Conservation (phyloP, 768 basidiomycete species). For the Agaricus subrufescens region DNA sequence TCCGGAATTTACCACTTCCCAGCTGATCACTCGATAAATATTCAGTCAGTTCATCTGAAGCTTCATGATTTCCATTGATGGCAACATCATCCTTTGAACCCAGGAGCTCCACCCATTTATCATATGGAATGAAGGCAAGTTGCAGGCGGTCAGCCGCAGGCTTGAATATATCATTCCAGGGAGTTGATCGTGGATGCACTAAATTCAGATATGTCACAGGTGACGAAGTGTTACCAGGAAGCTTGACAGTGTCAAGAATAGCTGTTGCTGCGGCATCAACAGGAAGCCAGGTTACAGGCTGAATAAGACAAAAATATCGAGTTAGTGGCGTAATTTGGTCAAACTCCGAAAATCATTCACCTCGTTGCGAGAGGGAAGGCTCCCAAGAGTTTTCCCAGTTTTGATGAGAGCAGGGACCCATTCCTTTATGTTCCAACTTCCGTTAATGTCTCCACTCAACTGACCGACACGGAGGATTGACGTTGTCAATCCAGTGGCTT, state of each 20-base stretch:
- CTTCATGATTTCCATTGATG: not conserved
- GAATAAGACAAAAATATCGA: not conserved
- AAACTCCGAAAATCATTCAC: not conserved
- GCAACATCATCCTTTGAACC: not conserved
- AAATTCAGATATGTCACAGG: not conserved
- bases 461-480: conserved; percentile 38
- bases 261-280: not conserved
- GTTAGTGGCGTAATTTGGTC: not conserved
- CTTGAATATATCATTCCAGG: not conserved
- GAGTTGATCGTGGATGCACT: not conserved
- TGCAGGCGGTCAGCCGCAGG: not conserved
- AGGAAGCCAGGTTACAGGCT: not conserved
- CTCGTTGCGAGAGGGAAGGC: not conserved
- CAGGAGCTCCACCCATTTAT: not conserved
- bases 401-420: conserved; percentile 31
- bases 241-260: not conserved
- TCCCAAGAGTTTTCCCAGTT: not conserved
- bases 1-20: not conserved
- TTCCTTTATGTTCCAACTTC: conserved; percentile 37
- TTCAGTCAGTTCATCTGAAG: not conserved
- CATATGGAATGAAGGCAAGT: not conserved
- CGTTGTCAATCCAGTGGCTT: not conserved
- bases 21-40: not conserved
- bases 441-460: conserved; percentile 35
- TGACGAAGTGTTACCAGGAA: not conserved